A percentile compares a stretch with the other conserved stretches of the same genome.
Evolutionary conservation across 495 filamentous ascomycete species (phyloP).

Genomic region (Daldinia caldariorum): DNA sequence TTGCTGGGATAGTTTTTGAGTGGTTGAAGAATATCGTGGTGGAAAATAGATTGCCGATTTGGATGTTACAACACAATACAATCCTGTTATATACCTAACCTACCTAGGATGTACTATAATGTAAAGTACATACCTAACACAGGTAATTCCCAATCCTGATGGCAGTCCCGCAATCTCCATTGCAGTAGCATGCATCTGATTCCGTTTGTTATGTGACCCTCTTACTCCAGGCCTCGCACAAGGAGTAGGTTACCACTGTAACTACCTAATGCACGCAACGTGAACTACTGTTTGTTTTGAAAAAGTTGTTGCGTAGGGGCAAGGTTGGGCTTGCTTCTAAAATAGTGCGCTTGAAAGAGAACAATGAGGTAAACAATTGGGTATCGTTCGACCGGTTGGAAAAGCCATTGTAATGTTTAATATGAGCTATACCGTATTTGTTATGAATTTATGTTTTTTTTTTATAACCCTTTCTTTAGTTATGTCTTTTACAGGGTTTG

Average conservation of each 20-base stretch:
- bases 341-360: neutral
- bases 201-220: slow-evolving; percentile 29
- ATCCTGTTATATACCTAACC: slow-evolving; percentile 1
- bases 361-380: no score
- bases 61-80: slow-evolving; percentile 16
- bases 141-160: slow-evolving; percentile 28
- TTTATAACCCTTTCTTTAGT: no score
- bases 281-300: slow-evolving; percentile 15
- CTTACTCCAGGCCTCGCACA: neutral
- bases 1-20: neutral
- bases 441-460: no score
- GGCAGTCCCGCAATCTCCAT: slow-evolving; percentile 25
- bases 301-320: neutral
- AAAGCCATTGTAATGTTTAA: neutral
- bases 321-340: neutral
- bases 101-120: no score
- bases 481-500: no score
- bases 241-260: neutral
- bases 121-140: no score
- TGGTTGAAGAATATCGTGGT: slow-evolving; percentile 8
- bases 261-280: slow-evolving; percentile 22
- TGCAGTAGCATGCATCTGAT: slow-evolving; percentile 21
- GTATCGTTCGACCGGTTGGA: neutral
- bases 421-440: no score
- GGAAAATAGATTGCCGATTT: slow-evolving; percentile 20